Evolutionary conservation across 768 basidiomycete species (phyloP).

Genomic region (Heimioporus sp.): DNA sequence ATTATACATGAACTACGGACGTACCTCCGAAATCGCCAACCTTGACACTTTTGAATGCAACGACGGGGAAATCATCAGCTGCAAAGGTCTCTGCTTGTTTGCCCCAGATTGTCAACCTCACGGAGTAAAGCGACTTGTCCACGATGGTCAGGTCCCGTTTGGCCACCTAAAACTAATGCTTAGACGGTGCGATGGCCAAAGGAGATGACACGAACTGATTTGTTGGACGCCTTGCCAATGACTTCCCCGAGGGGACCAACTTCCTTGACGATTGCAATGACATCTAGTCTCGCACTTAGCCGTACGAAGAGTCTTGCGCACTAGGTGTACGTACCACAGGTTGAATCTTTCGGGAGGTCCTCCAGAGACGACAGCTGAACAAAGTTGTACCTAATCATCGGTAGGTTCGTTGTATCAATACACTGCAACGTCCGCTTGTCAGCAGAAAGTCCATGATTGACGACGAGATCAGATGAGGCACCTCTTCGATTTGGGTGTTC

Average conservation of each 20-base stretch:
- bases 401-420: slow-evolving; percentile 71
- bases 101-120: slow-evolving; percentile 93
- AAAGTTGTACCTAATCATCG: slow-evolving; percentile 84
- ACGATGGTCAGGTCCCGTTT: slow-evolving; percentile 92
- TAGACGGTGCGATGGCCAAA: slow-evolving; percentile 1
- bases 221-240: slow-evolving; percentile 64
- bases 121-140: slow-evolving; percentile 74
- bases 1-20: slow-evolving; percentile 26
- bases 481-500: slow-evolving; percentile 83
- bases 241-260: slow-evolving; percentile 67
- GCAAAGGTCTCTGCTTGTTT: slow-evolving; percentile 85
- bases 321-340: slow-evolving; percentile 58
- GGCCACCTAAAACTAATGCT: slow-evolving; percentile 49
- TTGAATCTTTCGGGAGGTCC: slow-evolving; percentile 70
- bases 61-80: slow-evolving; percentile 60
- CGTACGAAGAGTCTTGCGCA: not conserved
- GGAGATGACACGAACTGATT: slow-evolving; percentile 43
- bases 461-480: slow-evolving; percentile 29
- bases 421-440: slow-evolving; percentile 51
- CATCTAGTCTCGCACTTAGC: slow-evolving; percentile 50
- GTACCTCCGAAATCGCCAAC: slow-evolving; percentile 89
- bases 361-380: slow-evolving; percentile 61
- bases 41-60: slow-evolving; percentile 93
- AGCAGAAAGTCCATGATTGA: not conserved
- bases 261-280: slow-evolving; percentile 85